A percentile compares a stretch with the other conserved stretches of the same genome.
These are phyloP conservation scores for Neocatenulostroma microsporum DNA, from an alignment of 2,329 filamentous ascomycete species.

Conservation along the genomic window DNA sequence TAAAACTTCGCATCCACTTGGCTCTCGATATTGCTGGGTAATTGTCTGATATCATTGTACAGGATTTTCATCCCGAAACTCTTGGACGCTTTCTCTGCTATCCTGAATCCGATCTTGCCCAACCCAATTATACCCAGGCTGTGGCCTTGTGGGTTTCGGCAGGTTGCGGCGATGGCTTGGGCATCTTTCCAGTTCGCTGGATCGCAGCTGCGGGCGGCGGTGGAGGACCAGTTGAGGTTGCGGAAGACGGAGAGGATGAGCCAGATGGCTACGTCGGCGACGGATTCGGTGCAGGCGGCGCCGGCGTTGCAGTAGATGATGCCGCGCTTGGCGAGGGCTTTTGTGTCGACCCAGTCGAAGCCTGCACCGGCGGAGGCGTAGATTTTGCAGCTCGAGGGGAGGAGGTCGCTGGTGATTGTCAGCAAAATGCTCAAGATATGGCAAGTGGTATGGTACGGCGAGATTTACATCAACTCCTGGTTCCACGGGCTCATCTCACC, in stretches of 20 bases:
- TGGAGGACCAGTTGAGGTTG: slow-evolving; percentile 56
- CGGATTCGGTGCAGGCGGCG: slow-evolving; percentile 61
- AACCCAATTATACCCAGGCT: slow-evolving; percentile 61
- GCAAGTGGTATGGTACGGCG: too few species aligned
- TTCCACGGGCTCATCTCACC: slow-evolving; percentile 61
- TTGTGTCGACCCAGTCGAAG: slow-evolving; percentile 57
- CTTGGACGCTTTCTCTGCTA: slow-evolving; percentile 51
- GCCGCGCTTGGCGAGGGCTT: slow-evolving; percentile 53
- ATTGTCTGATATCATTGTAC: slow-evolving; percentile 54
- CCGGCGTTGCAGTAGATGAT: slow-evolving; percentile 68
- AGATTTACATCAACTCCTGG: slow-evolving; percentile 44
- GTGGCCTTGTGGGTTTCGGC: slow-evolving; percentile 31
- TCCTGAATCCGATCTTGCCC: slow-evolving; percentile 44
- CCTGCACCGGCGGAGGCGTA: slow-evolving; percentile 55
- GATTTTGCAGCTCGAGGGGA: slow-evolving; percentile 49
- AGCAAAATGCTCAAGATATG: too few species aligned
- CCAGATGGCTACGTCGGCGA: slow-evolving; percentile 63
- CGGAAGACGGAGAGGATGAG: slow-evolving; percentile 64
- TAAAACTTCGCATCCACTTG: slow-evolving; percentile 49
- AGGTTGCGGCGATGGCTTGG: slow-evolving; percentile 52
- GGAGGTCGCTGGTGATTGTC: slow-evolving; percentile 29
- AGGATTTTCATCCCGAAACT: slow-evolving; percentile 61
- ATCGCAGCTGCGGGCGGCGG: slow-evolving; percentile 45
- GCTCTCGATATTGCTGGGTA: slow-evolving; percentile 38
- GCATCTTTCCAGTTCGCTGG: slow-evolving; percentile 48